A percentile compares a stretch with the other conserved stretches of the same genome.
Evolutionary conservation across 2,329 filamentous ascomycete genomes (phyloP).

Genomic region (Teratosphaeriaceae sp.): DNA sequence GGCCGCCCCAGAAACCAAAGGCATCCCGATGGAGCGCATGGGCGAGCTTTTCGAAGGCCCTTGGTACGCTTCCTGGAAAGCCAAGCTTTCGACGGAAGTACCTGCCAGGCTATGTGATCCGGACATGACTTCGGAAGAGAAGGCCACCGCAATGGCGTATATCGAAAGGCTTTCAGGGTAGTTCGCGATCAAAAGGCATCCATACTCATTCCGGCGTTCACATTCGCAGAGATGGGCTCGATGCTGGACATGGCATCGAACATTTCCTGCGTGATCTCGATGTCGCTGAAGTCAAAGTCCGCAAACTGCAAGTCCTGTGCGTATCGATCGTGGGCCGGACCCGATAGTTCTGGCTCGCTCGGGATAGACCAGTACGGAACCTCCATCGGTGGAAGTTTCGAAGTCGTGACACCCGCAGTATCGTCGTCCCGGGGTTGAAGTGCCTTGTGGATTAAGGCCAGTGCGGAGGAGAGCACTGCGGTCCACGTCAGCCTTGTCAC

Average conservation of each 20-base stretch:
- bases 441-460: neutral
- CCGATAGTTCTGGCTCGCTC: neutral
- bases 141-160: neutral
- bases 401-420: neutral
- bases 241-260: neutral
- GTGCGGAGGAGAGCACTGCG: neutral
- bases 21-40: conserved; percentile 1
- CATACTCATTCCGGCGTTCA: neutral
- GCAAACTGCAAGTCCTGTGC: neutral
- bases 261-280: neutral
- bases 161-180: neutral
- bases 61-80: neutral
- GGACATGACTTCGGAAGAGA: neutral
- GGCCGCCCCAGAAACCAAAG: neutral
- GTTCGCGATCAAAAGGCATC: neutral
- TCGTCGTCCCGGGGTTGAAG: neutral
- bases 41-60: neutral
- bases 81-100: neutral
- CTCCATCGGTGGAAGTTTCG: neutral
- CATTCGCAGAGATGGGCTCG: neutral
- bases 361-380: neutral
- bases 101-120: neutral
- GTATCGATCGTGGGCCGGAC: too few relatives aligned
- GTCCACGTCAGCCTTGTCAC: neutral
- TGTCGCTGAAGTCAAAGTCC: neutral